phyloP scores from a whole-genome alignment of 2,329 filamentous ascomycete species.

The Juglanconis juglandina region DNA sequence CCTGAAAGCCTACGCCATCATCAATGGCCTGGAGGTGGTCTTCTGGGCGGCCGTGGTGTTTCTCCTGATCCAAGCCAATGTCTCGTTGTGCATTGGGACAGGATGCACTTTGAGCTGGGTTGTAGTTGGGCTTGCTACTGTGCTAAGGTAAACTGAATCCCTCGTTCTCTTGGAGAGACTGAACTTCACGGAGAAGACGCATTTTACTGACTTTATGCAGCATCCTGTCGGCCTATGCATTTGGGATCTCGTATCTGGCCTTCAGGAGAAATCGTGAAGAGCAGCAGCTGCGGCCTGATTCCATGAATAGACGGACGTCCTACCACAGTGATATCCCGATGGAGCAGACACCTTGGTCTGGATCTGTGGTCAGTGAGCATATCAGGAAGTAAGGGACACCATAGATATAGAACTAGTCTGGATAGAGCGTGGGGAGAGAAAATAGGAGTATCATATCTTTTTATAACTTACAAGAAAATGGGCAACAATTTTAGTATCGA shows the following conservation, averaged over 20 bases:
- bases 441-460: no score
- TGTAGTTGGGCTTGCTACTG: not conserved
- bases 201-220: not conserved
- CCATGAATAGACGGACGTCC: not conserved
- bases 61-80: conserved; percentile 24
- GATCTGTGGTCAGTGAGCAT: not conserved
- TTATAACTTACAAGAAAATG: no score
- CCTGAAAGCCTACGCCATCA: conserved; percentile 37
- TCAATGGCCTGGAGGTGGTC: conserved; percentile 38
- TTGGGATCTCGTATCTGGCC: not conserved
- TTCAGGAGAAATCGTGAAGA: not conserved
- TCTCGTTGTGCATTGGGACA: conserved; percentile 16
- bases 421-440: not conserved
- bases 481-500: no score
- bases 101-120: conserved; percentile 21
- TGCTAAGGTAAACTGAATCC: conserved; percentile 10
- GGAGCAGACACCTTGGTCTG: not conserved
- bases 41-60: conserved; percentile 39
- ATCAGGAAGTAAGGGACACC: not conserved
- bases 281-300: not conserved
- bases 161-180: no score
- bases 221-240: not conserved
- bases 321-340: not conserved
- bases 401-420: not conserved
- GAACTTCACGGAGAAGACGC: not conserved